phyloP scores from a whole-genome alignment of 2,329 filamentous ascomycete genomes.

The Anthostomella pinea region DNA sequence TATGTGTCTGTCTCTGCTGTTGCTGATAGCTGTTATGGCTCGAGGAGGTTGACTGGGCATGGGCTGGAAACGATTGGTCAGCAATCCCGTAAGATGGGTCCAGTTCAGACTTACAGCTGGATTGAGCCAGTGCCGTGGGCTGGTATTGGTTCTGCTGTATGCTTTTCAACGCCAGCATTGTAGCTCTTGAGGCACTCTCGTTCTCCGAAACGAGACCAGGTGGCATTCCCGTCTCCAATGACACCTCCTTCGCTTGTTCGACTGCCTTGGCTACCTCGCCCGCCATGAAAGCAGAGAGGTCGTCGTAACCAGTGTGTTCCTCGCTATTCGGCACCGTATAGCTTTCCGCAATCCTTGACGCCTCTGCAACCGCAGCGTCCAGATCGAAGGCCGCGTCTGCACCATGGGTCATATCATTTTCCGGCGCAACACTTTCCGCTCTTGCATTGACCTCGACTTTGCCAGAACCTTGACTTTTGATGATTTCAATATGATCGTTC shows the following conservation, averaged over 20 bases:
- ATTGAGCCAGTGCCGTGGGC: conserved; percentile 29
- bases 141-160: conserved; percentile 34
- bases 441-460: conserved; percentile 20
- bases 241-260: conserved; percentile 27
- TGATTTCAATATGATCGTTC: conserved; percentile 31
- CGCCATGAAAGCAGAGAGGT: conserved; percentile 29
- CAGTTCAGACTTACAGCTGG: conserved; percentile 19
- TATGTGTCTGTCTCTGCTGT: conserved; percentile 16
- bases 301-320: conserved; percentile 21
- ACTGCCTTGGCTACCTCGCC: conserved; percentile 31
- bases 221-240: conserved; percentile 25
- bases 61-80: conserved; percentile 18
- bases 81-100: neutral
- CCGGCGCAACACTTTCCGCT: conserved; percentile 18
- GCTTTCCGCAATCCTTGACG: conserved; percentile 30
- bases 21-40: conserved; percentile 24
- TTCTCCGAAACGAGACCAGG: conserved; percentile 29
- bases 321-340: conserved; percentile 20
- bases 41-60: conserved; percentile 16
- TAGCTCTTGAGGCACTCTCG: conserved; percentile 33
- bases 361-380: conserved; percentile 32
- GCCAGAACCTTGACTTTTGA: conserved; percentile 26
- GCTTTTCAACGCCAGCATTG: conserved; percentile 31
- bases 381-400: conserved; percentile 28
- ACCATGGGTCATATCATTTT: conserved; percentile 17